Base-by-base conservation (phyloP, 345 rosid genomes). In the Populus tremula region DNA sequence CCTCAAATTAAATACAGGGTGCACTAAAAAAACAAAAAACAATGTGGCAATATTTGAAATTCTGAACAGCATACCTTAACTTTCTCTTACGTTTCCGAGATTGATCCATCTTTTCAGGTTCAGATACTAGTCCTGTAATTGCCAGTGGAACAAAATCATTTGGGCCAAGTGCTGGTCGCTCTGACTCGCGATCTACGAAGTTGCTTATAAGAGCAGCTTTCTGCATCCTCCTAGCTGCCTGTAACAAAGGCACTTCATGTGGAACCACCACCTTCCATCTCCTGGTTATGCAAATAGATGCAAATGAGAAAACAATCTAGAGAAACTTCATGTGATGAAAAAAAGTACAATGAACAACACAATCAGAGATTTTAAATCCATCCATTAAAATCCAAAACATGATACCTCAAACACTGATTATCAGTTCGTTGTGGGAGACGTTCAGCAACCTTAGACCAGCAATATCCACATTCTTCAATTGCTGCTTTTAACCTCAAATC, bases 151-250 rank as follows among this genome's bases (percentile, higher is more conserved):
- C 66, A 68, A 92, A 89, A 85, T 91, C 90, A 45, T 77, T 79
- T 54, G 88, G 85, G 78, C 87, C 84, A 68, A 90, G 88, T 63
- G 89, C 86, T 61, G 98, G 97, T 35, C 98, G 93, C 77, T 93
- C 96, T 16, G 88, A 80, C 77, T 92, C 96, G 54, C 95, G 83
- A 77, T 96, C 99, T 21, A 96, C 99, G 82, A 93, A 96, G 86
- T 96, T 96, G 67, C 93, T 70, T 56, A 88, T 86, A 69, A 86
- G 78, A 66, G 89, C 88, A 62, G 83, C 82, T 76, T 78, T 90
- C 45, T 81, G 89, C 29, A 84, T 77, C 80, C 77, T 91, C 73
- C 83, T 87, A 74, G 94, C 94, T 59, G 84, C 91, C 79, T 81
- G 86, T 69, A 91, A 77, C 81, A 88, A 81, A 67, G 87, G 90